A percentile compares a stretch with the other conserved stretches of the same genome.
Evolutionary conservation across 768 basidiomycete genomes (phyloP).

Genomic region (Russula vinacea): DNA sequence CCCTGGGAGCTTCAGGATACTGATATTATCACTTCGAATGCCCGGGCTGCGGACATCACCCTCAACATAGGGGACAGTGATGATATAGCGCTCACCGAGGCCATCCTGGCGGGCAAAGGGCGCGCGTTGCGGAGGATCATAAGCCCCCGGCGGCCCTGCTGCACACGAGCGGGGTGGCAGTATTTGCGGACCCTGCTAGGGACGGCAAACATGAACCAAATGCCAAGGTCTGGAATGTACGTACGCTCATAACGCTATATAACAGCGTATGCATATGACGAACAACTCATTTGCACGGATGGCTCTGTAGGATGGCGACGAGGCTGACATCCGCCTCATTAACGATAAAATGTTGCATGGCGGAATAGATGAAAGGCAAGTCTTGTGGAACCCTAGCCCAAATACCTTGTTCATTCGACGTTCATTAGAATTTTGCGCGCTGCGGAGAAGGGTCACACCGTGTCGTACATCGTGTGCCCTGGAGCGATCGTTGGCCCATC

Average conservation of each 20-base stretch:
- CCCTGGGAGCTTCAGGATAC: conserved; percentile 15
- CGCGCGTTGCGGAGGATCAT: conserved; percentile 10
- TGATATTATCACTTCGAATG: conserved; percentile 7
- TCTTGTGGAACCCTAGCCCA: not conserved
- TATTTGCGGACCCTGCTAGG: conserved; percentile 5
- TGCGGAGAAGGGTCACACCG: conserved; percentile 8
- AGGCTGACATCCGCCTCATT: conserved; percentile 22
- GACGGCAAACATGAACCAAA: conserved; percentile 19
- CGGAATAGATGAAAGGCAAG: conserved; percentile 13
- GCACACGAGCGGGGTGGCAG: conserved; percentile 23
- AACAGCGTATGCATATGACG: no score
- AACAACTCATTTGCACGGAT: not conserved
- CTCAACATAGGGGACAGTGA: conserved; percentile 17
- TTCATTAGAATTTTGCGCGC: conserved; percentile 15
- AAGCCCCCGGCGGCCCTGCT: conserved; percentile 6
- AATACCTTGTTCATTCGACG: not conserved
- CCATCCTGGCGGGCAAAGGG: conserved; percentile 24
- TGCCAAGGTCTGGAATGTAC: conserved; percentile 21
- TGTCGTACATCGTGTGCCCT: conserved; percentile 19
- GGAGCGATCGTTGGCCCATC: conserved; percentile 16
- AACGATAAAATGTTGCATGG: conserved; percentile 19
- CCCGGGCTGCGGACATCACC: conserved; percentile 14
- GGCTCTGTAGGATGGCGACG: conserved; percentile 18
- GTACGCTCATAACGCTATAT: not conserved
- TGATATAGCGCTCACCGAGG: conserved; percentile 7